Percentiles rank a stretch among this genome's conserved stretches.
These are phyloP conservation scores for Sparassis latifolia DNA, from an alignment of 1,284 basidiomycete genomes.

Conservation along the genomic window DNA sequence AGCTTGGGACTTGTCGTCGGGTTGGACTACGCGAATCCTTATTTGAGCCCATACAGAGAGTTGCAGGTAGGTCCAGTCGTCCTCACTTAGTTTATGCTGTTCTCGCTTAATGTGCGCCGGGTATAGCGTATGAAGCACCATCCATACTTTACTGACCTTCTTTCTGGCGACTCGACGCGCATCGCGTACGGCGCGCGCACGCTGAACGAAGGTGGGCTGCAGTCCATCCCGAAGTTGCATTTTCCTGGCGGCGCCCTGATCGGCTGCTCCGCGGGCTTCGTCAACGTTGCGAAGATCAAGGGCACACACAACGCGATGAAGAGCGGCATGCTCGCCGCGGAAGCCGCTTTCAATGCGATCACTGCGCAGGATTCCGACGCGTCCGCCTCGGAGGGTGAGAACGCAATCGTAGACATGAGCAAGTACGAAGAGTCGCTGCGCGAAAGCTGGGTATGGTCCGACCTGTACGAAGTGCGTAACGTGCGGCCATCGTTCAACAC, in stretches of 20 bases:
- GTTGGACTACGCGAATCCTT: constrained; percentile 93
- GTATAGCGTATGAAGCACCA: constrained; percentile 95
- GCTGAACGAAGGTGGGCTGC: constrained; percentile 92
- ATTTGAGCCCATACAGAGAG: constrained; percentile 88
- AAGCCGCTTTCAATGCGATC: constrained; percentile 74
- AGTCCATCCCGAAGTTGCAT: constrained; percentile 86
- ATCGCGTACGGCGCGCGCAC: constrained; percentile 90
- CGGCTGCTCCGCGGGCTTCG: constrained; percentile 93
- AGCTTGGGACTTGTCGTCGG: constrained; percentile 91
- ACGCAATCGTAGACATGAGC: constrained; percentile 59
- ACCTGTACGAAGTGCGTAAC: constrained; percentile 91
- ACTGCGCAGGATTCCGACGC: constrained; percentile 11
- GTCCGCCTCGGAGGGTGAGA: constrained; percentile 23
- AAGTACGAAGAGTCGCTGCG: constrained; percentile 72
- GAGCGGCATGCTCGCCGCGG: constrained; percentile 94
- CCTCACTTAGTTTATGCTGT: background rate
- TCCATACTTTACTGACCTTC: constrained; percentile 80
- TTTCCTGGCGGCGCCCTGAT: constrained; percentile 96
- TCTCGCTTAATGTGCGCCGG: constrained; percentile 7
- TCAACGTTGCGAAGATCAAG: constrained; percentile 98
- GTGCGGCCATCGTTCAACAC: constrained; percentile 90
- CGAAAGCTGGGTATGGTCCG: constrained; percentile 83
- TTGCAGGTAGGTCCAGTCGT: constrained; percentile 63
- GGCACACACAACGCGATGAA: constrained; percentile 99
- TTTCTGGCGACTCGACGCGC: constrained; percentile 69